These are phyloP conservation scores for Lumnitzera littorea DNA, from an alignment of 345 rosid species.

Conservation along the genomic window DNA sequence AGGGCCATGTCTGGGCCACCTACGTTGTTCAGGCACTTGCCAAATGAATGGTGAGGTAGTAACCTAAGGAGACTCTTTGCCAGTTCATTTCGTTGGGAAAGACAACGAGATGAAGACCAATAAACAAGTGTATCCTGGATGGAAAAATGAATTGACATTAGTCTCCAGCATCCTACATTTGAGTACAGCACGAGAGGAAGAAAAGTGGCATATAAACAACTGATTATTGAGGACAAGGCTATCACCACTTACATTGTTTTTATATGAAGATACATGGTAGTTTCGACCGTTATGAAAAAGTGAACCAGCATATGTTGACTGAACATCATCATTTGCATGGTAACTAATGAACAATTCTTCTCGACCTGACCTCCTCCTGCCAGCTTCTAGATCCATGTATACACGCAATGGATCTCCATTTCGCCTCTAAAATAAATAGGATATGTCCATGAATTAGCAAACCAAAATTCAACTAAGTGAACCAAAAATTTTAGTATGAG, in stretches of 20 bases:
- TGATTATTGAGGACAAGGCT: conserved; percentile 2
- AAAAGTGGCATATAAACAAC: not conserved
- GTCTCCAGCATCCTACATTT: not conserved
- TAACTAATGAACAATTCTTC: conserved; percentile 90
- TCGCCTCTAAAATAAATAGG: conserved; percentile 41
- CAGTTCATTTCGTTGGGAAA: conserved; percentile 54
- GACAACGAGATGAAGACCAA: conserved; percentile 96
- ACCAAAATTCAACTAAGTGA: not conserved
- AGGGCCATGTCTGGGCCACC: conserved; percentile 68
- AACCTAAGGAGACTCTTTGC: conserved; percentile 59
- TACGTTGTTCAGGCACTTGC: conserved; percentile 91
- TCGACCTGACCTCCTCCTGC: conserved; percentile 68
- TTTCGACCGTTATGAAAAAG: conserved; percentile 87
- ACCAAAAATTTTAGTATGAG: not conserved
- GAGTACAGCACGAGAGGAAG: not conserved
- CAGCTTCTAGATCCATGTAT: conserved; percentile 93
- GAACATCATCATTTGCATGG: conserved; percentile 82
- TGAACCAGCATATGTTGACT: conserved; percentile 83
- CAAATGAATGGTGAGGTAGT: conserved; percentile 82
- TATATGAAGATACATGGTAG: conserved; percentile 52
- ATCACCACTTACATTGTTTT: conserved; percentile 50
- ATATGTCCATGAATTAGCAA: too few species aligned
- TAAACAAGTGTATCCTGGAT: conserved; percentile 61
- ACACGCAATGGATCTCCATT: conserved; percentile 82
- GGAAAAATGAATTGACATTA: not conserved